Evolutionary conservation across 192 early-diverging fungal species (phyloP), one percentile per base, ranked within the genome.

Genomic region (Dissophora ornata): DNA sequence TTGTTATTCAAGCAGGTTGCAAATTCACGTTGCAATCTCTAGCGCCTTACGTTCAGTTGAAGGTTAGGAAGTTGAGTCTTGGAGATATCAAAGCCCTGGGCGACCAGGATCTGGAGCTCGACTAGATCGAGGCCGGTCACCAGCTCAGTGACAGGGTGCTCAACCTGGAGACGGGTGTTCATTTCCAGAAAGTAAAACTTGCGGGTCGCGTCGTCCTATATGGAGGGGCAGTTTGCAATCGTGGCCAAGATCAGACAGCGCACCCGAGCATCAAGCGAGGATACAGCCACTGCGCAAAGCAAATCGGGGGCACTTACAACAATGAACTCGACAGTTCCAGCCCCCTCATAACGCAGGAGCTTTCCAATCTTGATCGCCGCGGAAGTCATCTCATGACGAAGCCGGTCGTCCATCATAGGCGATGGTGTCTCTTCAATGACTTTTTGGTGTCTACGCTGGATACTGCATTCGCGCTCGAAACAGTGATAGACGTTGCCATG

Each of bases 111-210:
- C 67, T 90, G 88, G 29, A 87, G 66, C 46, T 81, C 85, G 15
- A 90, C 88, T n/a, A 90, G 64, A 65, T 90, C 88, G 24, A 88
- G 63, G 3, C 88, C 88, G 21, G 85, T 83, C 34, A 88, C 84
- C 36, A 70, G 55, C 59, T 90, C 89, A 13, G 89, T 89, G 38
- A 89, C 83, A 21, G 85, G 84, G 45, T 90, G 89, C 68, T 90
- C 89, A 7, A 90, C 89, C 63, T 90, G 89, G 15, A 90, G 79
- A 49, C 89, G 86, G 16, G 89, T 86, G 75, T 90, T 90, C 65
- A 90, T 79, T 62, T 90, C 89, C 60, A 90, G 70, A 74, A 90
- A 90, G 79, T 89, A 90, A 50, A 84, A 89, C 51, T 83, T 69
- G 18, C 75, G 73, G 11, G 74, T 66, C 0, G 78, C 78, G 49